Evolutionary conservation across 2,329 filamentous ascomycete genomes (phyloP).

Genomic region (Geosmithia morbida): DNA sequence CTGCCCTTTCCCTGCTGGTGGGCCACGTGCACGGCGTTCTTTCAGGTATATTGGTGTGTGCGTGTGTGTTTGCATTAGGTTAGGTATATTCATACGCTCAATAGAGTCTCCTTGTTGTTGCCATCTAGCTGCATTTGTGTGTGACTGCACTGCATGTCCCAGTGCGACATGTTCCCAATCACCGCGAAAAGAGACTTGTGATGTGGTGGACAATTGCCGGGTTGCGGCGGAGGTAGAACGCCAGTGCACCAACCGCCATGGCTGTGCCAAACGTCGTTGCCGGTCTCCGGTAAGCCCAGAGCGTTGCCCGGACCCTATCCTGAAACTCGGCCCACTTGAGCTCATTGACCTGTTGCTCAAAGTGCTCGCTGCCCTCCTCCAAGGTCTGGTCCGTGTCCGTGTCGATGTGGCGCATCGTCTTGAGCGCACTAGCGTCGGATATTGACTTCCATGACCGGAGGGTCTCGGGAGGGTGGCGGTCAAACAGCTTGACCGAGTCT

Average conservation of each 20-base stretch:
- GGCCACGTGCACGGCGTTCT: background rate
- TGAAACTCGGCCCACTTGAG: slow-evolving; percentile 48
- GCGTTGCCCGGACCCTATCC: slow-evolving; percentile 13
- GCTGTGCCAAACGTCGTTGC: slow-evolving; percentile 47
- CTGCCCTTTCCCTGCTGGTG: background rate
- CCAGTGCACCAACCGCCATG: slow-evolving; percentile 51
- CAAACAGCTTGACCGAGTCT: slow-evolving; percentile 49
- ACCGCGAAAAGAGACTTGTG: slow-evolving; percentile 9
- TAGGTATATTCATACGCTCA: background rate
- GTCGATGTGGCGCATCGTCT: slow-evolving; percentile 52
- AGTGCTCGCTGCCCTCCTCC: slow-evolving; percentile 51
- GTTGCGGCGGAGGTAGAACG: slow-evolving; percentile 49
- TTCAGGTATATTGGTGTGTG: background rate
- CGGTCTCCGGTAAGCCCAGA: slow-evolving; percentile 54
- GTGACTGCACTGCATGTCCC: background rate
- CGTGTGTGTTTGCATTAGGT: background rate
- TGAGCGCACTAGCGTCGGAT: slow-evolving; percentile 66
- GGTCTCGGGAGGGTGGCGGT: slow-evolving; percentile 53
- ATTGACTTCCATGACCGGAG: slow-evolving; percentile 61
- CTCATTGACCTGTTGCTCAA: slow-evolving; percentile 57
- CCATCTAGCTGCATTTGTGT: background rate
- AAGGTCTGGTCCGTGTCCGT: slow-evolving; percentile 40
- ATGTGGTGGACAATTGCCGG: slow-evolving; percentile 14
- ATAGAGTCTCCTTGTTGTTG: slow-evolving; percentile 2
- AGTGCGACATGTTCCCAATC: background rate